A percentile compares a stretch with the other conserved stretches of the same genome.
Evolutionary conservation across 495 filamentous ascomycete species (phyloP).

Genomic region (Hyaloscypha hepaticicola): DNA sequence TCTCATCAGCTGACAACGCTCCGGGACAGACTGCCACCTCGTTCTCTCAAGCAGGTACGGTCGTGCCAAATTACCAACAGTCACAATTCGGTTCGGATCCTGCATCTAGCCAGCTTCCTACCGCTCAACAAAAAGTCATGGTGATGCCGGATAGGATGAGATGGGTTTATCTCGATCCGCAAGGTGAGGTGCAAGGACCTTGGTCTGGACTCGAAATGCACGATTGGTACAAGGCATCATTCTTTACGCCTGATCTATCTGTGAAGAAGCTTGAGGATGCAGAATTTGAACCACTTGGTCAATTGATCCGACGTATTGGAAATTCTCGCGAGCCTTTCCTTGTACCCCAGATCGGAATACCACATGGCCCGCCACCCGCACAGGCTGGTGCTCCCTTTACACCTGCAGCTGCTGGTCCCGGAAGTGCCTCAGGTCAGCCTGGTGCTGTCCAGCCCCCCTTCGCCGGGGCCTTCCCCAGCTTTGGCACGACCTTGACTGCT

Average conservation of each 20-base stretch:
- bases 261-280: constrained; percentile 91
- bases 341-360: constrained; percentile 92
- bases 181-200: constrained; percentile 86
- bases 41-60: constrained; percentile 20
- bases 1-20: constrained; percentile 25
- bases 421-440: constrained; percentile 44
- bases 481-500: constrained; percentile 94
- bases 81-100: constrained; percentile 30
- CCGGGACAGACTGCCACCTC: constrained; percentile 23
- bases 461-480: constrained; percentile 89
- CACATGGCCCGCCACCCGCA: constrained; percentile 68
- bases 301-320: constrained; percentile 91
- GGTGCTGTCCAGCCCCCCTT: constrained; percentile 89
- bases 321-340: constrained; percentile 97
- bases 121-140: constrained; percentile 80
- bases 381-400: constrained; percentile 39
- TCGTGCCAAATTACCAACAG: constrained; percentile 29
- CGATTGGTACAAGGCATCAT: constrained; percentile 98
- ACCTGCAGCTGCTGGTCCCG: constrained; percentile 43
- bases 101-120: constrained; percentile 46
- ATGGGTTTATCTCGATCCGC: constrained; percentile 96
- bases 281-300: constrained; percentile 94
- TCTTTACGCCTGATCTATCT: constrained; percentile 90
- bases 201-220: constrained; percentile 98
- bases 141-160: constrained; percentile 99